Evolutionary conservation across 306 rosid species (phyloP).

Genomic region (Inga leiocalycina): DNA sequence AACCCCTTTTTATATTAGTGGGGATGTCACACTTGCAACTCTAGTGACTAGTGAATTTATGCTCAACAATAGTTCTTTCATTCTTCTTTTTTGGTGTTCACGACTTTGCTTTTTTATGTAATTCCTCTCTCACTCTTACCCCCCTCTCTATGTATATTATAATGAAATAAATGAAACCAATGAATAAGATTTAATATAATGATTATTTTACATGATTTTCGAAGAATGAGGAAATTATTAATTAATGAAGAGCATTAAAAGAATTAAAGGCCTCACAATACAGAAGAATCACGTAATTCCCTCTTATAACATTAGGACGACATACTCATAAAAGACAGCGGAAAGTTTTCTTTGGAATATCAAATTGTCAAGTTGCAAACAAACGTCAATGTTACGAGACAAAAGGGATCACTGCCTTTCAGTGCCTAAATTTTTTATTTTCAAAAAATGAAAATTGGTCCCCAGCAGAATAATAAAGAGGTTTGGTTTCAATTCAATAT

Average conservation of each 20-base stretch:
- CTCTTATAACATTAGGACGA: neutral
- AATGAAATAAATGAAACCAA: neutral
- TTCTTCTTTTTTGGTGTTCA: neutral
- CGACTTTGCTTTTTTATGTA: neutral
- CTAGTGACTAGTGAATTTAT: neutral
- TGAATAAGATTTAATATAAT: neutral
- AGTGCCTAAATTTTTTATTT: neutral
- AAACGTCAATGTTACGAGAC: slow-evolving; percentile 26
- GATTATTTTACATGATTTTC: neutral
- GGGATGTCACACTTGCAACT: too few relatives aligned
- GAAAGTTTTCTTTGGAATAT: slow-evolving; percentile 17
- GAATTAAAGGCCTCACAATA: neutral
- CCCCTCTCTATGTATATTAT: too few relatives aligned
- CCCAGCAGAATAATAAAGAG: neutral
- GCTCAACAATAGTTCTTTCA: neutral
- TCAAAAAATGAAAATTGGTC: neutral
- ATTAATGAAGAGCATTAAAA: slow-evolving; percentile 1
- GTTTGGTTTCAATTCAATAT: neutral
- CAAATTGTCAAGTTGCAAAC: slow-evolving; percentile 26
- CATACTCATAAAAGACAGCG: neutral
- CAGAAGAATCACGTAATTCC: neutral
- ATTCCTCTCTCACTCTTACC: too few relatives aligned
- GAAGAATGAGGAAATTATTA: neutral
- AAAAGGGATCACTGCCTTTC: slow-evolving; percentile 5
- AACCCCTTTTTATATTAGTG: too few relatives aligned